Conservation (phyloP, 192 early-diverging fungal genomes). For the Mortierella claussenii region DNA sequence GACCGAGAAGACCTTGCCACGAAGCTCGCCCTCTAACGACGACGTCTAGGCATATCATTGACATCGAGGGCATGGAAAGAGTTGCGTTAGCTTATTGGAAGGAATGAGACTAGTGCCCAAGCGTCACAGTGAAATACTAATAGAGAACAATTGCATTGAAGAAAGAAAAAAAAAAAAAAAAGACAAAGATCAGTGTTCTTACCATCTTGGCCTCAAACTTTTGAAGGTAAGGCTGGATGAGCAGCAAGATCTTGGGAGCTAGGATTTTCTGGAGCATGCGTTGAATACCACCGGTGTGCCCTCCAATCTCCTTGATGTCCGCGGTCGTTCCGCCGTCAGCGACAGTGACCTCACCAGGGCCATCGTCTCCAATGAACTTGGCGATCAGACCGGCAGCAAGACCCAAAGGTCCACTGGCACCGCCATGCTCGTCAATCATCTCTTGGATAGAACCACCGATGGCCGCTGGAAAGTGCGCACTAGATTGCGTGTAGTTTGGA, state of each 20-base stretch:
- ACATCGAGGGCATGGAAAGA: background rate
- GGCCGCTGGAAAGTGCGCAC: conserved; percentile 31
- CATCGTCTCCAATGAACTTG: conserved; percentile 31
- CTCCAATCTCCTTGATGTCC: conserved; percentile 10
- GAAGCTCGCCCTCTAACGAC: conserved; percentile 32
- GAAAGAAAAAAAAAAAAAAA: no score
- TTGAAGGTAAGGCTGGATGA: conserved; percentile 40
- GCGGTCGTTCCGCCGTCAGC: conserved; percentile 8
- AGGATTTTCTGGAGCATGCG: conserved; percentile 24
- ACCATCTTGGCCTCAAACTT: conserved; percentile 49
- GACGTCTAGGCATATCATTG: conserved; percentile 2
- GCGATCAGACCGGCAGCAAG: conserved; percentile 33
- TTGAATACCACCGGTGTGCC: conserved; percentile 28
- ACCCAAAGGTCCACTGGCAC: conserved; percentile 13
- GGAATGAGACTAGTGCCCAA: conserved; percentile 1
- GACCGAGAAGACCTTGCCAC: conserved; percentile 36
- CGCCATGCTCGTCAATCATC: conserved; percentile 44
- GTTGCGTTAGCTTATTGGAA: no score
- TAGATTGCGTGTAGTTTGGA: background rate
- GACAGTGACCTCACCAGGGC: conserved; percentile 13
- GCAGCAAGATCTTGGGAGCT: conserved; percentile 34
- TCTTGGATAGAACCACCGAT: conserved; percentile 36
- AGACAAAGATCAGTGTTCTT: conserved; percentile 2
- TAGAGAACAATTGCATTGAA: no score
- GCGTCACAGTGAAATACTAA: no score